Evolutionary conservation across 2,329 filamentous ascomycete genomes (phyloP), one percentile per base, ranked within the genome.

Genomic region (Aspergillus alliaceus): DNA sequence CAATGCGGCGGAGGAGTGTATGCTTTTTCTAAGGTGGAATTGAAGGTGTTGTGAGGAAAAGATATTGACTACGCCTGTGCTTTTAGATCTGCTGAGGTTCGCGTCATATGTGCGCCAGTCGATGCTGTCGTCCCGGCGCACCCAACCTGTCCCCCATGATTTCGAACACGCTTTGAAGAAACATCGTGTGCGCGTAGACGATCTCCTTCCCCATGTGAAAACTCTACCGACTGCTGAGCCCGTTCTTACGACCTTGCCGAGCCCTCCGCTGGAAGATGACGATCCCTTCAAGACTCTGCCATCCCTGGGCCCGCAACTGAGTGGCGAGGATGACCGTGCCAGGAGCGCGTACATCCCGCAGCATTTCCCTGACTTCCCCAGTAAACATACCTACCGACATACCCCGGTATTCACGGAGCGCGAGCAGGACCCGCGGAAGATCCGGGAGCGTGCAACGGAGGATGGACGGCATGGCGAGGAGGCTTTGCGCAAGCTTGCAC

Each of bases 391-490:
- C 1, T 89, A 85, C 74, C 82, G 81, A 62, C 73, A 81, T 25
- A 87, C 86, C 1, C 77, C 84, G 0, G 82, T 87, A 4, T 86
- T 80, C 59, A 80, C 82, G 1, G 72, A 81, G 37, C 80, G 86
- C 58, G 84, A 87, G 60, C 81, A 77, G 32, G 85, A 88, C 62
- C 80, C 84, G 2, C 77, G 84, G 35, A 81, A 79, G 61, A 83
- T 87, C 47, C 75, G 85, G 35, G 86, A 89, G 66, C 79, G 81
- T 56, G 86, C 86, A 4, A 87, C 85, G 3, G 81, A 87, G 65
- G 86, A 89, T 67, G 86, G 86, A 14, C 80, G 87, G 46, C 71
- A 86, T 58, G 86, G 86, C 7, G 86, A 89, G 69, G 83, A 87
- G 65, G 86, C 86, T 20, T 71, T 89, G 60, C 77, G 86, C 49